Conservation (phyloP, 306 rosid species). For the cucumber (Cucumis sativus) region DNA sequence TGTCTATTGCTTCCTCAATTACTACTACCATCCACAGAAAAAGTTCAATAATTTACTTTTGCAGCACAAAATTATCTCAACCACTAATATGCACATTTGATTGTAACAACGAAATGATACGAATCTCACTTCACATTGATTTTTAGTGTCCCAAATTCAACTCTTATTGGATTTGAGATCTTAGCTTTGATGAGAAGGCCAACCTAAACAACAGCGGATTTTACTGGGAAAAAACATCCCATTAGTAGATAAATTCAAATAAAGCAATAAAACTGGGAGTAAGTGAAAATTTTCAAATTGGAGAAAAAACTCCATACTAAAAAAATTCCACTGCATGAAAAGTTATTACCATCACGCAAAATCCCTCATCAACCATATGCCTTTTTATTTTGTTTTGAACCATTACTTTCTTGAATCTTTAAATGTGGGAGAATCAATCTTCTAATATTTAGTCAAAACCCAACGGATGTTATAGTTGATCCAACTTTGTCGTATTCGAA, state of each 20-base stretch:
- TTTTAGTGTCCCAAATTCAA: not conserved
- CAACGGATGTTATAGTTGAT: too few relatives aligned
- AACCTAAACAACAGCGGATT: not conserved
- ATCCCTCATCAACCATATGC: too few relatives aligned
- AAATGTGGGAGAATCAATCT: too few relatives aligned
- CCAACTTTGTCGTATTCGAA: not conserved
- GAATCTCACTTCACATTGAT: not conserved
- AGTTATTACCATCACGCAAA: too few relatives aligned
- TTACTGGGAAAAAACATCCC: not conserved
- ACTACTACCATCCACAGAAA: not conserved
- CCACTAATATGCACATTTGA: not conserved
- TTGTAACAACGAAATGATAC: not conserved
- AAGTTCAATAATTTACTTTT: not conserved
- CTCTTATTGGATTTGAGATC: not conserved
- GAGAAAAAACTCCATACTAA: too few relatives aligned
- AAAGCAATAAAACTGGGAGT: too few relatives aligned
- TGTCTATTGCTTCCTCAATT: not conserved
- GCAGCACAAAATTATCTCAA: not conserved
- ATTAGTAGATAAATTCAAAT: too few relatives aligned
- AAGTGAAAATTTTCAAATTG: too few relatives aligned
- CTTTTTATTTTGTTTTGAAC: too few relatives aligned
- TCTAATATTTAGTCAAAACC: too few relatives aligned
- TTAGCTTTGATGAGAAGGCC: not conserved
- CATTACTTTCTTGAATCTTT: too few relatives aligned
- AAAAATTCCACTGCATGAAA: too few relatives aligned